Evolutionary conservation across 78 protist species (phyloP).

Genomic region (Capsaspora owczarzaki): DNA sequence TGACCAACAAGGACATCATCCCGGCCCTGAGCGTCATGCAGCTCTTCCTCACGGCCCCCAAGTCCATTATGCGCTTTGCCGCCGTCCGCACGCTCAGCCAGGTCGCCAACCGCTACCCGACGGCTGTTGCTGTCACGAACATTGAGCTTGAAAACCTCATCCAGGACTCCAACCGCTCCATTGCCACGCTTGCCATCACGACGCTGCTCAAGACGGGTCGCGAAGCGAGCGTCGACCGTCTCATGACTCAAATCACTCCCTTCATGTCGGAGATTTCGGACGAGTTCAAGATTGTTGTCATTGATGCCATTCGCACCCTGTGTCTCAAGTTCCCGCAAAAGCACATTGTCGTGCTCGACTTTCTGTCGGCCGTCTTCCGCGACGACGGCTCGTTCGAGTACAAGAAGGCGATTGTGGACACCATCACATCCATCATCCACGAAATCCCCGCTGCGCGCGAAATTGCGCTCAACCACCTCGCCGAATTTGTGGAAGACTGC

Average conservation of each 20-base stretch:
- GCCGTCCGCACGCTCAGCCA: constrained; percentile 86
- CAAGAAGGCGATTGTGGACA: constrained; percentile 75
- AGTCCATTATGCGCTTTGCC: constrained; percentile 84
- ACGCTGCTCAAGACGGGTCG: constrained; percentile 90
- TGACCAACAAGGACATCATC: constrained; percentile 63
- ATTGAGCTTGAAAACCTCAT: constrained; percentile 89
- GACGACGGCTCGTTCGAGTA: constrained; percentile 83
- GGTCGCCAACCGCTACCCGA: constrained; percentile 57
- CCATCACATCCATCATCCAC: constrained; percentile 62
- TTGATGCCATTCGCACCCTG: constrained; percentile 81
- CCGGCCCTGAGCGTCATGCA: constrained; percentile 83
- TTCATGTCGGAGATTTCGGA: constrained; percentile 89
- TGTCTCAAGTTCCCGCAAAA: constrained; percentile 74
- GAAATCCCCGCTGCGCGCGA: constrained; percentile 73
- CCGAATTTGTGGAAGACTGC: constrained; percentile 98
- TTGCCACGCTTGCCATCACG: constrained; percentile 96
- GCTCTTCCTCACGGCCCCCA: constrained; percentile 77
- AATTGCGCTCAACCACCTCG: constrained; percentile 68
- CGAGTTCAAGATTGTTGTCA: constrained; percentile 89
- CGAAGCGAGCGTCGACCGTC: constrained; percentile 84
- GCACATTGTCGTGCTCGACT: constrained; percentile 37
- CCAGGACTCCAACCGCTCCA: constrained; percentile 84
- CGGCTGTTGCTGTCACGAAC: constrained; percentile 72
- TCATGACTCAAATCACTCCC: constrained; percentile 85
- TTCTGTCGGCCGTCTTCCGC: constrained; percentile 46